Base-by-base conservation (phyloP, 1,284 basidiomycete genomes). In the Ustilago esculenta region DNA sequence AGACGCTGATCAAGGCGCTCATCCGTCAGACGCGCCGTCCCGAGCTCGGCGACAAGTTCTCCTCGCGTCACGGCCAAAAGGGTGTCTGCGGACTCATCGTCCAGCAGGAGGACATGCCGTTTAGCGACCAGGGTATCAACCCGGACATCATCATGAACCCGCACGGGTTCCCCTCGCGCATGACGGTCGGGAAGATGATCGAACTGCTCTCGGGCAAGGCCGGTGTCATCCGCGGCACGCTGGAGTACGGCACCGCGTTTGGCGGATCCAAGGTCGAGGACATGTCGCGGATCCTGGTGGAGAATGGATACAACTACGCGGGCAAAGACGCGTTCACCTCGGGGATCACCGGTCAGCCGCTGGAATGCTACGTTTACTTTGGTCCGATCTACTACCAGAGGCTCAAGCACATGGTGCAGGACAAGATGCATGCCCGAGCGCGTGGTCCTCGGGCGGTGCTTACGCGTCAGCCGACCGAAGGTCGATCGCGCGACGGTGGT, bases 121-220 rank as follows among this genome's bases (percentile, higher is more conserved):
- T 99, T 86, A 97, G 94, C 79, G 95, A 98, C 84, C 89, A 92
- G 78, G 96, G 96, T 25, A 95, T 98, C 73, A 90, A 88, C 80
- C 94, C 80, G 89, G 96, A 98, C 84, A 92, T 95, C 18, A 98
- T 99, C 85, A 98, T 99, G 95, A 99, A 99, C 82, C 96, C 96
- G 3, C 96, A 99, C 84, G 96, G 96, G 79, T 98, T 99, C 87
- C 96, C 96, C 2, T 96, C 93, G 54, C 92, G 96, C 51, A 99
- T 99, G 95, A 75, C 96, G 29, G 96, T 98, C 34, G 96, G 96
- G 41, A 98, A 99, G 85, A 98, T 99, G 96, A 96, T 99, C 57
- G 96, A 99, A 83, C 86, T 98, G 21, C 85, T 99, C 18, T 91
- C 93, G n/a, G 95, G 96, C 50, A 71, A 61, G 41, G 70, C 65